Evolutionary conservation across 208 protist species (phyloP).

Genomic region (Novymonas esmeraldas): DNA sequence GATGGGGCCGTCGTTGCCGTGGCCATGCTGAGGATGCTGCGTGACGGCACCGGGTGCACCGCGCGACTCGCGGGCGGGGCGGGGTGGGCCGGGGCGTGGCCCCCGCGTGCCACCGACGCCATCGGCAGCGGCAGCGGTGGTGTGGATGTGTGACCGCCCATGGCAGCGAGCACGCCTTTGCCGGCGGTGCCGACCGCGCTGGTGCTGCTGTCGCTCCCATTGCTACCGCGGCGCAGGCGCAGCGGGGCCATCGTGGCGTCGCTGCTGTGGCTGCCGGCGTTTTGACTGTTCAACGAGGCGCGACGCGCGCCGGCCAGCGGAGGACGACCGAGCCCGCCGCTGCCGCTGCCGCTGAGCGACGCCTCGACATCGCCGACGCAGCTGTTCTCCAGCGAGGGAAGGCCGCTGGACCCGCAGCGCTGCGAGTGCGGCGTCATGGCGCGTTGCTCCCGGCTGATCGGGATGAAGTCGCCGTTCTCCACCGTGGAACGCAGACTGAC

Average conservation of each 20-base stretch:
- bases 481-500: constrained; percentile 5
- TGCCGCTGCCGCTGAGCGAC: neutral
- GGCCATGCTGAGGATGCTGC: neutral
- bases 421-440: constrained; percentile 27
- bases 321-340: no score
- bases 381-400: constrained; percentile 15
- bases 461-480: constrained; percentile 19
- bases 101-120: neutral
- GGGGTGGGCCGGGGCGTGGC: no score
- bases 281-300: neutral
- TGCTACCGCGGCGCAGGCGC: constrained; percentile 6
- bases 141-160: no score
- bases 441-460: constrained; percentile 17
- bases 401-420: constrained; percentile 20
- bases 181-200: no score
- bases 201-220: neutral
- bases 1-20: neutral
- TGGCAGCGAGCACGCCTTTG: neutral
- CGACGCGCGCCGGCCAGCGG: constrained; percentile 3
- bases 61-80: no score
- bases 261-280: constrained; percentile 1
- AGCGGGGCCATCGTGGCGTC: constrained; percentile 19
- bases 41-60: neutral
- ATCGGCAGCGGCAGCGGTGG: no score
- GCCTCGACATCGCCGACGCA: neutral